Conservation (phyloP, 2,329 filamentous ascomycete genomes). For the Fusarium euwallaceae region DNA sequence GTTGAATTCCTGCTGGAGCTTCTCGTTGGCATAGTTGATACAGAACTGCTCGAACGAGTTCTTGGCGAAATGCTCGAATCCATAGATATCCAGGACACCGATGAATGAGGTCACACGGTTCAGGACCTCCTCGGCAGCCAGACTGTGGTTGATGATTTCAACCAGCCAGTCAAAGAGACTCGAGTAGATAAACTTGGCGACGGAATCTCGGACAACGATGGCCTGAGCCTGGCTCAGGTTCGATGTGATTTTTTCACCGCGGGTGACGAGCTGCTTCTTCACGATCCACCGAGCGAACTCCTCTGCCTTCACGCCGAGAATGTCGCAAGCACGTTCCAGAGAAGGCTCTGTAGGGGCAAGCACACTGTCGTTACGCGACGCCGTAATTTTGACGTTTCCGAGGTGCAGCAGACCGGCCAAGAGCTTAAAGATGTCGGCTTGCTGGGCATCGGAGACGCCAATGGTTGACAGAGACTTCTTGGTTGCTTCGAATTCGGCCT, state of each 20-base stretch:
- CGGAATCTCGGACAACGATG: constrained; percentile 93
- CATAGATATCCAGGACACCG: constrained; percentile 98
- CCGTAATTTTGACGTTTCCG: constrained; percentile 95
- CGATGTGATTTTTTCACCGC: constrained; percentile 97
- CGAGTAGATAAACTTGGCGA: constrained; percentile 98
- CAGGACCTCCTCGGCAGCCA: constrained; percentile 90
- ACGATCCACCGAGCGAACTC: constrained; percentile 98
- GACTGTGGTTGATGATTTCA: constrained; percentile 92
- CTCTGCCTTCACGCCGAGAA: constrained; percentile 86
- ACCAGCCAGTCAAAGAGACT: constrained; percentile 99
- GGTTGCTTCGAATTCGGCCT: constrained; percentile 91
- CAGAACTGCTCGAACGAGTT: constrained; percentile 99
- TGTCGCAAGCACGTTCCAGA: constrained; percentile 82
- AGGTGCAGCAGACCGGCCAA: constrained; percentile 93
- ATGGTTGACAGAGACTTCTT: constrained; percentile 89
- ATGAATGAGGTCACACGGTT: constrained; percentile 90
- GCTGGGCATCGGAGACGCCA: constrained; percentile 80
- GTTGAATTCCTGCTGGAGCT: constrained; percentile 99
- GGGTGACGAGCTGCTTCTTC: constrained; percentile 97
- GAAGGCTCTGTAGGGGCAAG: constrained; percentile 85
- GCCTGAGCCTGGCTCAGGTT: constrained; percentile 95
- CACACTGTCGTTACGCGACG: constrained; percentile 88
- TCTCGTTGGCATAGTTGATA: constrained; percentile 99
- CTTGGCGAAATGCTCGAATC: constrained; percentile 99
- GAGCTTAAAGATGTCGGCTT: constrained; percentile 88